These are phyloP conservation scores for Plicaturopsis crispa DNA, from an alignment of 768 basidiomycete species.

Conservation along the genomic window DNA sequence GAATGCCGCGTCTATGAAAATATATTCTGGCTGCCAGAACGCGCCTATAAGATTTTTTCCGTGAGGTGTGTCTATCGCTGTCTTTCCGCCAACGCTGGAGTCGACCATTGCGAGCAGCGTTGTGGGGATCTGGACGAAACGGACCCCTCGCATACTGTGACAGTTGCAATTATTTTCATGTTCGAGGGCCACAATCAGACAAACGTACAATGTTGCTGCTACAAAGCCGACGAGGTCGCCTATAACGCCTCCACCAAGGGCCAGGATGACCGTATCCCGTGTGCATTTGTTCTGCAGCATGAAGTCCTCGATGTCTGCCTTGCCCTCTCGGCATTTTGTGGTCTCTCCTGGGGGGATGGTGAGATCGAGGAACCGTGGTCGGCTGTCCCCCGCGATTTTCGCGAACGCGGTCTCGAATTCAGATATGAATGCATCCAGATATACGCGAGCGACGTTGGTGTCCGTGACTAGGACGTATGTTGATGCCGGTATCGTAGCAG, in stretches of 20 bases:
- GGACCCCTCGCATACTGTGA: conserved; percentile 90
- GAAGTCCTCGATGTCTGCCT: conserved; percentile 92
- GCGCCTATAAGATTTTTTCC: conserved; percentile 98
- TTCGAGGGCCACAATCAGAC: too few species aligned
- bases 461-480: conserved; percentile 93
- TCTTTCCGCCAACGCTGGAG: conserved; percentile 95
- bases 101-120: conserved; percentile 98
- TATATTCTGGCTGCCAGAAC: conserved; percentile 96
- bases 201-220: conserved; percentile 88
- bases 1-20: conserved; percentile 97
- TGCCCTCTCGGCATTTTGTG: conserved; percentile 85
- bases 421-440: conserved; percentile 58
- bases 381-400: conserved; percentile 13
- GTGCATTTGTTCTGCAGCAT: conserved; percentile 84
- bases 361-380: conserved; percentile 67
- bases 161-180: background rate
- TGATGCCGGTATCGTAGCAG: conserved; percentile 64
- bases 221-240: conserved; percentile 97
- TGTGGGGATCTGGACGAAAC: conserved; percentile 93
- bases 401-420: conserved; percentile 50
- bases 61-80: conserved; percentile 96
- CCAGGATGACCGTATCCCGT: conserved; percentile 86
- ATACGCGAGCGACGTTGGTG: conserved; percentile 77
- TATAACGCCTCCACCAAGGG: conserved; percentile 94
- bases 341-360: conserved; percentile 88